These are phyloP conservation scores for Asterochloris sp. DNA, from an alignment of 139 green algal species.

Conservation along the genomic window DNA sequence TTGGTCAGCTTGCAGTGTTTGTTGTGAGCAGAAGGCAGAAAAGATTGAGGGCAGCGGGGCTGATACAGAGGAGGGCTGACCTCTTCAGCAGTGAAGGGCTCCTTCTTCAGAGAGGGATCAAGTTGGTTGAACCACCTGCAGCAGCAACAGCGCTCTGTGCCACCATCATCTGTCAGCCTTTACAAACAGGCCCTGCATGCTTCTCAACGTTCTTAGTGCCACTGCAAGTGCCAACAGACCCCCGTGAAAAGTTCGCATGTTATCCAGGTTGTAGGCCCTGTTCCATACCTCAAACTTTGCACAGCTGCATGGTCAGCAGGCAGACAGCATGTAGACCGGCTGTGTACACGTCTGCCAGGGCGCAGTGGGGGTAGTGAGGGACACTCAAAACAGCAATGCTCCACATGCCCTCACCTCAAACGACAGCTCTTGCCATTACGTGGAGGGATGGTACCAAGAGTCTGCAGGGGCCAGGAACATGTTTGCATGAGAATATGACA, in stretches of 20 bases:
- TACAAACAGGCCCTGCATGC: too few species aligned
- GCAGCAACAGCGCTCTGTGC: too few species aligned
- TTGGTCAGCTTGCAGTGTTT: too few species aligned
- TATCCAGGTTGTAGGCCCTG: not conserved
- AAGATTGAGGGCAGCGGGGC: too few species aligned
- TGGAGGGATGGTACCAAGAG: not conserved
- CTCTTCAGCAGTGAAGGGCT: slow-evolving; percentile 45
- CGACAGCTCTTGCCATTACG: slow-evolving; percentile 83
- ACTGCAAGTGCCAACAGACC: not conserved
- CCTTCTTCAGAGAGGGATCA: slow-evolving; percentile 74
- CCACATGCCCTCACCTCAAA: slow-evolving; percentile 35
- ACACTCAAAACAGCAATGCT: not conserved
- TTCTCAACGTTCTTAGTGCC: too few species aligned
- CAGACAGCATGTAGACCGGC: too few species aligned
- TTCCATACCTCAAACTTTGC: too few species aligned
- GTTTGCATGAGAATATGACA: not conserved
- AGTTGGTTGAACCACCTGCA: slow-evolving; percentile 81
- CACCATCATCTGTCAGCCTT: too few species aligned
- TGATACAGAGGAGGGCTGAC: not conserved
- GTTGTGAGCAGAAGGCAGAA: too few species aligned
- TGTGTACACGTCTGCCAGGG: too few species aligned
- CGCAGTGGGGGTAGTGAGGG: too few species aligned
- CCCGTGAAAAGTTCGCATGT: not conserved
- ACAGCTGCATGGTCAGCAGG: too few species aligned
- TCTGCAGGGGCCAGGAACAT: not conserved